phyloP scores from a whole-genome alignment of 148 eudicot species.

The Talinum fruticosum region DNA sequence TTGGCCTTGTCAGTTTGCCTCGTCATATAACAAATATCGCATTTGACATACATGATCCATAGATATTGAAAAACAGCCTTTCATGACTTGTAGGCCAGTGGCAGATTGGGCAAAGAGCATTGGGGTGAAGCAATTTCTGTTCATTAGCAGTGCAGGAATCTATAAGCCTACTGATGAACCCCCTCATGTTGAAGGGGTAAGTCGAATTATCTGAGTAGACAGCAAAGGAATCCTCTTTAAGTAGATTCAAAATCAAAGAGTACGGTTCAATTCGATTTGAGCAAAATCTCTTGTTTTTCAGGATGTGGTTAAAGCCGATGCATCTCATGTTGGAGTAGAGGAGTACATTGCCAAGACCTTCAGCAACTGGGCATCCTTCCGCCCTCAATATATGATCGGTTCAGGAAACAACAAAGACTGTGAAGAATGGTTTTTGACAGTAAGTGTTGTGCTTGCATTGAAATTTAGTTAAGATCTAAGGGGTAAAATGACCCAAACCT shows the following conservation, averaged over 20 bases:
- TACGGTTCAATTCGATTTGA: not conserved
- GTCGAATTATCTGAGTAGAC: not conserved
- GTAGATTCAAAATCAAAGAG: not conserved
- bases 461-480: not conserved
- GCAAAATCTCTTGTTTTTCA: conserved; percentile 19
- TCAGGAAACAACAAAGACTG: conserved; percentile 98
- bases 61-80: too few relatives aligned
- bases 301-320: conserved; percentile 84
- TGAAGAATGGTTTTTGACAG: conserved; percentile 99
- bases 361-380: conserved; percentile 66
- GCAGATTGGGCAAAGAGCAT: conserved; percentile 89
- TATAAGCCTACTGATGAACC: conserved; percentile 90
- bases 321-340: conserved; percentile 79
- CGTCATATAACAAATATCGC: too few relatives aligned
- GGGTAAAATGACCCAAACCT: not conserved
- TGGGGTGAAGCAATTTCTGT: conserved; percentile 71
- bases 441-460: conserved; percentile 33
- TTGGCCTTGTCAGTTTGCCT: too few relatives aligned
- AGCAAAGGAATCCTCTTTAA: not conserved
- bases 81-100: conserved; percentile 58
- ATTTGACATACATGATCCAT: too few relatives aligned
- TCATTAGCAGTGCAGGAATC: conserved; percentile 93
- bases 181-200: conserved; percentile 97
- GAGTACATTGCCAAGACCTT: conserved; percentile 64
- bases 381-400: conserved; percentile 95